Evolutionary conservation across 1,139 yeast genomes (phyloP), one percentile per base, ranked within the genome.

Genomic region (Yamadazyma buinensis): DNA sequence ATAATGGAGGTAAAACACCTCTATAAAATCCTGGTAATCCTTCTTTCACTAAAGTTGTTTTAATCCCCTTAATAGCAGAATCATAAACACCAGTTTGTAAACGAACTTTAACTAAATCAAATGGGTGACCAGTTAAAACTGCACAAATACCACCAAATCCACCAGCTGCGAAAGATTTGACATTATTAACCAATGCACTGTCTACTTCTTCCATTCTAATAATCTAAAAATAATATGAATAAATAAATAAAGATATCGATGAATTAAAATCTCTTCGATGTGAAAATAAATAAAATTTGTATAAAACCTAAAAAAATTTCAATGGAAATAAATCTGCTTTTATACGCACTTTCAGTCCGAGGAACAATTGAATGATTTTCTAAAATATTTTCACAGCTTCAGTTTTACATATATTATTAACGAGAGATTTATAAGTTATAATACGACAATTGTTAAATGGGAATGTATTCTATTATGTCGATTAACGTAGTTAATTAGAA

Each of bases 41-140:
- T 43, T 85, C 90, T 26, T 74, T 72, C 15, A 76, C 76, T 29
- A 92, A 47, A 3, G 95, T 87, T 32, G 72, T 74, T 49, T 69
- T 75, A 26, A 87, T 72, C 23, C 95, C 94, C 35, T 78, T 78
- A 4, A 73, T 49, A 13, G 95, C 74, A 15, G 80, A 68, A 17
- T 67, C 55, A 55, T 78, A 80, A 36, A 78, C 70, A 10, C 84
- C 84, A 11, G 86, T 80, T 56, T 92, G 98, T 44, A 92, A 75
- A 46, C 97, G 76, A 22, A 92, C 98, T 57, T 92, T 92, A 47
- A 90, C 78, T 45, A 92, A 73, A 57, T 92, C 98, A 55, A 92
- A 92, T 1, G 97, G 97, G 56, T 92, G 97, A 28, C 97, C 98
- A 0, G 95, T 87, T 30, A 88, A 57, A 20, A 88, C 96, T 25